A percentile compares a stretch with the other conserved stretches of the same genome.
phyloP scores from a whole-genome alignment of 78 protist species.

The Guillardia theta region DNA sequence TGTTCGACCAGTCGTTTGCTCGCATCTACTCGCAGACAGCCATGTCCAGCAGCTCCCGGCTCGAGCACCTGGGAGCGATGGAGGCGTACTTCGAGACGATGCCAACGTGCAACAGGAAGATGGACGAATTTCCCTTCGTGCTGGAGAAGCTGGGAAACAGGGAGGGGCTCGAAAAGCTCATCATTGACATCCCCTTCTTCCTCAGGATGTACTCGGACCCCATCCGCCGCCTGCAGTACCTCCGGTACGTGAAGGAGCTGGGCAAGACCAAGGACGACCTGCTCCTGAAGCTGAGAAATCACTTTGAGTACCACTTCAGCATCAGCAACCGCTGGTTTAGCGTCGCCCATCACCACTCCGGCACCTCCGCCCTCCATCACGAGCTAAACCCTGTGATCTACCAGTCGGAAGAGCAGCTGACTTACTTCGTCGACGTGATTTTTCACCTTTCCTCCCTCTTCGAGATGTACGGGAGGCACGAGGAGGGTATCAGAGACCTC shows the following conservation, averaged over 20 bases:
- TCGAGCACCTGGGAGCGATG: neutral
- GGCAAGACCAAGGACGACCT: neutral
- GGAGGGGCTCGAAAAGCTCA: neutral
- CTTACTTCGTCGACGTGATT: neutral
- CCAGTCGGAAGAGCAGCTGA: neutral
- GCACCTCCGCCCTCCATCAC: neutral
- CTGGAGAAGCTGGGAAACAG: neutral
- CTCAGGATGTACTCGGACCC: neutral
- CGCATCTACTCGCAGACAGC: neutral
- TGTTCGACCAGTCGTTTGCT: neutral
- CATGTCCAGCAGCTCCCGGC: neutral
- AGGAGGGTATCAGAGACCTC: neutral
- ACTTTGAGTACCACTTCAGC: neutral
- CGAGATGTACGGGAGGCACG: neutral
- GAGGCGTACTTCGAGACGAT: neutral
- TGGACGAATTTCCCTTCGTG: neutral
- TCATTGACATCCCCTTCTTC: neutral
- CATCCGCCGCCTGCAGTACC: neutral
- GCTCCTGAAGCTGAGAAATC: neutral
- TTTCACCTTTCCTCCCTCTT: neutral
- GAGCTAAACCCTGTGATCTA: neutral
- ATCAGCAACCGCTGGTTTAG: neutral
- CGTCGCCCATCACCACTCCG: neutral
- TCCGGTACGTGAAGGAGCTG: neutral
- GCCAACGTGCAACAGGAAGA: constrained; percentile 11